Evolutionary conservation across 306 rosid genomes (phyloP), one percentile per base, ranked within the genome.

Genomic region (Sphenostylis stenocarpa): DNA sequence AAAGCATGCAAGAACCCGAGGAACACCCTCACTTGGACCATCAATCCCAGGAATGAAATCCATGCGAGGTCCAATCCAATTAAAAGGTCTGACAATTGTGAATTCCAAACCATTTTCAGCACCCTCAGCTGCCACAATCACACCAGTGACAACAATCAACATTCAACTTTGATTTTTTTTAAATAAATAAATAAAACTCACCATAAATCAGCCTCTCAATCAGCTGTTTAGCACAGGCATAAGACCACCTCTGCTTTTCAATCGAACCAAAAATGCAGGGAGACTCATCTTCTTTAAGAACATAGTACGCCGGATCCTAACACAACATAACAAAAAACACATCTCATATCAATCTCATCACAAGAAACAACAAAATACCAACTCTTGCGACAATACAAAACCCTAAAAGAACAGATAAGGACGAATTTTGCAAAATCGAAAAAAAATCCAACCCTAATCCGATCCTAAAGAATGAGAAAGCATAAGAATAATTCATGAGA

Each of bases 21-120:
- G 99, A 82, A 95, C 99, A 51, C 99, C 99, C 87, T 95, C 99
- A 86, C 97, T 92, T 33, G 99, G 99, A 60, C 99, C 99, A 14
- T 95, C 99, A 73, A 95, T 79, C 31, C 99, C 99, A 23, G 99
- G 99, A 77, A 95, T 95, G 88, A 95, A 95, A 84, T 95, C 99
- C 99, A 95, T 95, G 71, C 99, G 81, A 23, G 99, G 99, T 67
- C 99, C 99, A 45, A 95, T 95, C 99, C 99, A 95, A 69, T 95
- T 95, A 8, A 95, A 95, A 34, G 99, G 99, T 68, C 99, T 85
- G 66, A 95, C 99, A 70, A 95, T 91, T 21, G 99, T 86, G 73
- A 95, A 95, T 77, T 92, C 96, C 19, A 95, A 43, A 67, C 89
- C 98, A 86, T 95, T 95, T 81, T 95, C 99, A 12, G 97, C 99